A percentile compares a stretch with the other conserved stretches of the same genome.
phyloP scores from a whole-genome alignment of 306 rosid genomes.

The Prunus davidiana region DNA sequence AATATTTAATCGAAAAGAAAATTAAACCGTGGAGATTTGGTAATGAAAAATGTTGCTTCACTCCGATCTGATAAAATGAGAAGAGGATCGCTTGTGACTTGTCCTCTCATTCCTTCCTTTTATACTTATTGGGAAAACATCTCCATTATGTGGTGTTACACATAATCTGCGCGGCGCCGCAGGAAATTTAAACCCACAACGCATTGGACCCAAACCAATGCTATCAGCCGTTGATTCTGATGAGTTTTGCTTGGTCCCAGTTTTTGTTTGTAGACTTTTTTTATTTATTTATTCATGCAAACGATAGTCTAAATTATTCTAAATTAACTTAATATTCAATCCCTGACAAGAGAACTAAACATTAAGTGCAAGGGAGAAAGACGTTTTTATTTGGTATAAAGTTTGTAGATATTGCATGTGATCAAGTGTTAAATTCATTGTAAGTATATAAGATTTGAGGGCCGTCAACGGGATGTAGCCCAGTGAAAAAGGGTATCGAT shows the following conservation, averaged over 20 bases:
- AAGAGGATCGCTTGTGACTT: constrained; percentile 5
- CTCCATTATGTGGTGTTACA: neutral
- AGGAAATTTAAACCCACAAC: constrained; percentile 8
- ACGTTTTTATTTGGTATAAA: too few species aligned
- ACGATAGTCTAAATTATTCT: too few species aligned
- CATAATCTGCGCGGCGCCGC: constrained; percentile 14
- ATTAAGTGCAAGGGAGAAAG: too few species aligned
- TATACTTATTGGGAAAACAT: constrained; percentile 19
- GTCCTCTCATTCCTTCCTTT: constrained; percentile 20
- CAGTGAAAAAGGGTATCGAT: too few species aligned
- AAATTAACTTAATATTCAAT: too few species aligned
- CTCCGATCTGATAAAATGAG: constrained; percentile 2
- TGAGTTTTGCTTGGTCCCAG: constrained; percentile 5
- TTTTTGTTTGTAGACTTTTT: neutral
- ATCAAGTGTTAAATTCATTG: neutral
- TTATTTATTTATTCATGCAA: neutral
- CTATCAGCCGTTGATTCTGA: constrained; percentile 12
- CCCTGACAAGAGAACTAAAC: fast-evolving
- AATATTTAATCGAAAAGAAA: neutral
- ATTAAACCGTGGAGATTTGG: neutral
- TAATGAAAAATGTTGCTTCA: neutral
- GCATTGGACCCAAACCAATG: neutral
- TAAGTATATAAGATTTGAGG: neutral
- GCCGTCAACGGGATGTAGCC: fast-evolving
- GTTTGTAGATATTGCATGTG: neutral